phyloP scores from a whole-genome alignment of 805 yeast species.

The Lipomyces spencermartinsiae region DNA sequence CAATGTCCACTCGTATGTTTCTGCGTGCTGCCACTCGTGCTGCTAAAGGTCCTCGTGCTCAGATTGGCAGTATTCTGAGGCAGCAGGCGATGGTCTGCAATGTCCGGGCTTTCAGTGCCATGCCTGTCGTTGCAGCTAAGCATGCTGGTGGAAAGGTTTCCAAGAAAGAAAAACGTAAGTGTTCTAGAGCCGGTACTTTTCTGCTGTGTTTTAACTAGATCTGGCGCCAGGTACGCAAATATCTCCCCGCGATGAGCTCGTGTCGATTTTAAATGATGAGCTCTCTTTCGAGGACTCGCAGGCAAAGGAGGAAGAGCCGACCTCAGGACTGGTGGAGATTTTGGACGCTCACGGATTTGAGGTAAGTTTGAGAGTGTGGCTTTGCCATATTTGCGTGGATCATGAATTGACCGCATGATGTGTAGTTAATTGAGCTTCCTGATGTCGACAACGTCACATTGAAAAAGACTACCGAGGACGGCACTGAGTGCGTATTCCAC shows the following conservation, averaged over 20 bases:
- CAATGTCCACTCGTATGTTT: slow-evolving; percentile 26
- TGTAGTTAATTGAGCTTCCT: slow-evolving; percentile 1
- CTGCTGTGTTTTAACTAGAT: background rate
- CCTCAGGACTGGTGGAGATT: slow-evolving; percentile 5
- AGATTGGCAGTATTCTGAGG: slow-evolving; percentile 9
- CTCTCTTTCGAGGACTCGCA: slow-evolving; percentile 22
- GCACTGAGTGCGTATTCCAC: slow-evolving; percentile 5
- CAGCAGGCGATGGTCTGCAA: background rate
- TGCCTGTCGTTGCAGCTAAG: background rate
- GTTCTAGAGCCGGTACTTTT: background rate
- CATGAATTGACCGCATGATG: background rate
- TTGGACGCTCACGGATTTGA: slow-evolving; percentile 15
- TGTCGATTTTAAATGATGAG: slow-evolving; percentile 18
- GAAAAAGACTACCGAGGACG: slow-evolving; percentile 6
- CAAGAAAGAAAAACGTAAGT: slow-evolving; percentile 2
- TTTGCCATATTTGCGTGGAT: background rate
- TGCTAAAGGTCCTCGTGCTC: background rate
- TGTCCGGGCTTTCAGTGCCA: slow-evolving; percentile 18
- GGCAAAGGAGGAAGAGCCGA: slow-evolving; percentile 16
- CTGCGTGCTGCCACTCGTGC: slow-evolving; percentile 16
- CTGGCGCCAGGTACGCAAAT: background rate
- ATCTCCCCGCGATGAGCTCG: slow-evolving; percentile 13
- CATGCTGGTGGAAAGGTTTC: slow-evolving; percentile 7
- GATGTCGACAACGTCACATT: slow-evolving; percentile 14
- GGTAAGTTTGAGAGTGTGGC: background rate